These are phyloP conservation scores for Novymonas esmeraldas DNA, from an alignment of 208 protist species.

Conservation along the genomic window DNA sequence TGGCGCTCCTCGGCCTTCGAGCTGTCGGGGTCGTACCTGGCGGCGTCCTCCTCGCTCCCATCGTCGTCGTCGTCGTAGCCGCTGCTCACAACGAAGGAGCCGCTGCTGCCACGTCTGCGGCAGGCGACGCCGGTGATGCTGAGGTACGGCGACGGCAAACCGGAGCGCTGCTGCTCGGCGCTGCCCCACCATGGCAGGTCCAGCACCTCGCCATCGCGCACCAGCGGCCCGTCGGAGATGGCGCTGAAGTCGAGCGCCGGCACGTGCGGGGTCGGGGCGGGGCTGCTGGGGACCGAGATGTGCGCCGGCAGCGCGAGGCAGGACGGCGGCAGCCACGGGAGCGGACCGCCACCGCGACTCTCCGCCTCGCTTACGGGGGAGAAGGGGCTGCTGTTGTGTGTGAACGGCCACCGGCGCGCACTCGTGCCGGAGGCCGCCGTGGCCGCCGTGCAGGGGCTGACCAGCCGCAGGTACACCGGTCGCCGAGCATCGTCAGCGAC, in stretches of 20 bases:
- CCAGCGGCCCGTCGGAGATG: slow-evolving; percentile 21
- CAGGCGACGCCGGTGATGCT: background rate
- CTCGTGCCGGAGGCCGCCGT: background rate
- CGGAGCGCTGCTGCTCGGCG: slow-evolving; percentile 1
- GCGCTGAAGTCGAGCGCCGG: slow-evolving; percentile 20
- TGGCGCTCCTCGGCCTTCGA: background rate
- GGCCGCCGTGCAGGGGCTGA: background rate
- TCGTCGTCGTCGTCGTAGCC: slow-evolving; percentile 27
- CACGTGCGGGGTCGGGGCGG: background rate
- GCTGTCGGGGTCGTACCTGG: background rate
- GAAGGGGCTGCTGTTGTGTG: background rate
- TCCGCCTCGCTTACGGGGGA: background rate
- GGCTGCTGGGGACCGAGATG: background rate
- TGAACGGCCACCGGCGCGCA: background rate
- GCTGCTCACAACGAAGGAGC: slow-evolving; percentile 2
- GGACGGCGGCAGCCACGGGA: background rate
- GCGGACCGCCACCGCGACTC: background rate
- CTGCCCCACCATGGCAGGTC: slow-evolving; percentile 14
- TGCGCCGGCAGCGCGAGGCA: background rate
- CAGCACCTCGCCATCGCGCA: slow-evolving; percentile 17
- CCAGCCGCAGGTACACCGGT: background rate
- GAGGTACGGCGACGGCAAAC: slow-evolving; percentile 7
- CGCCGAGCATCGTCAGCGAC: background rate
- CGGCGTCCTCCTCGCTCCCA: slow-evolving; percentile 19
- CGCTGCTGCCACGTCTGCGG: slow-evolving; percentile 5